A percentile compares a stretch with the other conserved stretches of the same genome.
Conservation (phyloP, 306 rosid species). For the Quercus wislizeni region DNA sequence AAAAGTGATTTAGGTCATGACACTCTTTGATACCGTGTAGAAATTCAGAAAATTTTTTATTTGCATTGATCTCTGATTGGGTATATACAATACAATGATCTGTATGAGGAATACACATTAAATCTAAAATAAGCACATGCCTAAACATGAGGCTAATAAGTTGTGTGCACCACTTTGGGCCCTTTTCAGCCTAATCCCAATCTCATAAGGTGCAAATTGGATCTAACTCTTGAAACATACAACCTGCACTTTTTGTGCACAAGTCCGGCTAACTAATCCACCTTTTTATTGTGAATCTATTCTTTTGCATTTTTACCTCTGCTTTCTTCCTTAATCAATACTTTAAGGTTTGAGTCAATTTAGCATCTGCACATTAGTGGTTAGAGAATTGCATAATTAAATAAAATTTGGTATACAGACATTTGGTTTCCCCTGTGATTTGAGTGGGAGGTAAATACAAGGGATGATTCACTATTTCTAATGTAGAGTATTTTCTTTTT, state of each 20-base stretch:
- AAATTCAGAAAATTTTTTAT: no score
- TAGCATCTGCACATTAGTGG: background rate
- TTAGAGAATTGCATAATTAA: background rate
- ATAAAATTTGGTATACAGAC: background rate
- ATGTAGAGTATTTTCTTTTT: background rate
- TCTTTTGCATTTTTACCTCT: background rate
- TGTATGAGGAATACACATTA: no score
- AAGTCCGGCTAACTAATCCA: background rate
- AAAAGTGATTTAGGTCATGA: no score
- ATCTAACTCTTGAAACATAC: background rate
- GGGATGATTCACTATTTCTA: background rate
- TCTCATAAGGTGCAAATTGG: background rate
- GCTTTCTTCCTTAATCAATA: background rate
- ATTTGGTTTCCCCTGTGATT: background rate
- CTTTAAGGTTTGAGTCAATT: background rate
- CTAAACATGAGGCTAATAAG: no score
- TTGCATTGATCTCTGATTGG: no score
- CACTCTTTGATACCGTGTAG: no score
- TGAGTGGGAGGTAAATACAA: background rate
- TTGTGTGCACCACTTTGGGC: background rate
- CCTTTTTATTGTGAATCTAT: background rate
- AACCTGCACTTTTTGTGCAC: background rate
- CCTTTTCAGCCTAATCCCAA: background rate
- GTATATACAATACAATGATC: no score
- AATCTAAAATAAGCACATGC: no score